Percentiles rank a stretch among this genome's conserved stretches.
Evolutionary conservation across 164 flowering plant genomes (phyloP).

Genomic region (Magnolia changhungtana): DNA sequence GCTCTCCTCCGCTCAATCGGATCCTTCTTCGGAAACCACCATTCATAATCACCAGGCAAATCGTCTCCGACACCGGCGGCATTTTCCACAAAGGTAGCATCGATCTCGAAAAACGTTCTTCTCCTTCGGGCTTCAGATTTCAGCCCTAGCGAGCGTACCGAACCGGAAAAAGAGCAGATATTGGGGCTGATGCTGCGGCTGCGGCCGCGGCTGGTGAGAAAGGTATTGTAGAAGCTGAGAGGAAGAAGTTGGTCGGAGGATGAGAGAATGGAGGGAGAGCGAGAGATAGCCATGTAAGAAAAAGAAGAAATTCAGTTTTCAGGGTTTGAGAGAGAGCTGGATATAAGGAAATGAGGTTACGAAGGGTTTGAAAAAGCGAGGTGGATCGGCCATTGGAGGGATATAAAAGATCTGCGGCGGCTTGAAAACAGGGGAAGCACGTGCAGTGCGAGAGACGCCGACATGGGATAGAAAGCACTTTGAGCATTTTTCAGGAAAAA

Average conservation of each 20-base stretch:
- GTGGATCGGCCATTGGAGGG: conserved; percentile 10
- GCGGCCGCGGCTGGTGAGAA: neutral
- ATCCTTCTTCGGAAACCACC: conserved; percentile 44
- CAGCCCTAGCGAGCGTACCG: neutral
- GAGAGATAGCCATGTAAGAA: conserved; percentile 11
- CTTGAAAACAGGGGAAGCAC: neutral
- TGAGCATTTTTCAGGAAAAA: neutral
- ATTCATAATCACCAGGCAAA: conserved; percentile 63
- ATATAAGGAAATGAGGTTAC: neutral
- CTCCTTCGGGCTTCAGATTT: conserved; percentile 1
- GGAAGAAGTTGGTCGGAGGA: conserved; percentile 9
- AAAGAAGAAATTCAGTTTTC: neutral
- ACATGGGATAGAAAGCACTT: neutral
- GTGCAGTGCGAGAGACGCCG: neutral
- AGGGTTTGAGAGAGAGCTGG: neutral
- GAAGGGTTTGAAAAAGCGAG: neutral
- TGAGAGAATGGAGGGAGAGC: conserved; percentile 4
- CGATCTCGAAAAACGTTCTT: neutral
- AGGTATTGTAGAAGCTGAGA: conserved; percentile 7
- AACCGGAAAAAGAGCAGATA: neutral
- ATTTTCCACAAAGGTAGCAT: neutral
- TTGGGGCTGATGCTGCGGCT: neutral
- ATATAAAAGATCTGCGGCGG: neutral
- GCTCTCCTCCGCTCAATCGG: conserved; percentile 55
- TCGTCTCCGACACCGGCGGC: conserved; percentile 51